Percentiles rank a stretch among this genome's conserved stretches.
phyloP scores from a whole-genome alignment of 768 basidiomycete species.

The Hericium erinaceus region DNA sequence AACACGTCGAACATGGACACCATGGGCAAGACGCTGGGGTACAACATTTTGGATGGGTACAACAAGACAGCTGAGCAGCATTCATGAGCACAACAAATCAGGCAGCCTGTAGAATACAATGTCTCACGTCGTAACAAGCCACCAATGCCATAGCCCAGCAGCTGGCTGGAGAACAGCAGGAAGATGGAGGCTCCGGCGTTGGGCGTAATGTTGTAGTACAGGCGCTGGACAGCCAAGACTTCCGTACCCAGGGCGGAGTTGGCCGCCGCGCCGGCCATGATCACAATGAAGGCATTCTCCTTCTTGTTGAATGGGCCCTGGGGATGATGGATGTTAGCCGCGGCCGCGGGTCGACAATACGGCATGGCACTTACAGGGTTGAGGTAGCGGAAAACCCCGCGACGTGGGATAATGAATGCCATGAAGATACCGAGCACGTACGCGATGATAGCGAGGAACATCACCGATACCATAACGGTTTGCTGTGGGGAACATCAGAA shows the following conservation, averaged over 20 bases:
- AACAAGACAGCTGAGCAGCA: constrained; percentile 30
- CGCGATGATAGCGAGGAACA: constrained; percentile 45
- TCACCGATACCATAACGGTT: constrained; percentile 40
- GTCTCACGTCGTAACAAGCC: constrained; percentile 39
- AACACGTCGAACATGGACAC: constrained; percentile 42
- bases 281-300: constrained; percentile 48
- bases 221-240: constrained; percentile 39
- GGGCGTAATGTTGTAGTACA: constrained; percentile 38
- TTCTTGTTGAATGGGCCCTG: constrained; percentile 53
- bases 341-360: not conserved
- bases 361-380: constrained; percentile 34
- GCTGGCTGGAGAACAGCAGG: constrained; percentile 26
- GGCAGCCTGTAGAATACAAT: not conserved
- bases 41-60: constrained; percentile 47
- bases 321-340: not conserved
- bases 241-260: constrained; percentile 46
- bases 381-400: constrained; percentile 36
- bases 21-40: constrained; percentile 36
- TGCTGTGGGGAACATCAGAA: constrained; percentile 25
- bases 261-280: constrained; percentile 48
- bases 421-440: constrained; percentile 39
- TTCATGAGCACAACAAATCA: not conserved
- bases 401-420: constrained; percentile 37
- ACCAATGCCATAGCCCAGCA: constrained; percentile 45
- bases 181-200: constrained; percentile 37